A percentile compares a stretch with the other conserved stretches of the same genome.
These are phyloP conservation scores for Nitzschia inconspicua DNA, from an alignment of 108 stramenopile species.

Conservation along the genomic window DNA sequence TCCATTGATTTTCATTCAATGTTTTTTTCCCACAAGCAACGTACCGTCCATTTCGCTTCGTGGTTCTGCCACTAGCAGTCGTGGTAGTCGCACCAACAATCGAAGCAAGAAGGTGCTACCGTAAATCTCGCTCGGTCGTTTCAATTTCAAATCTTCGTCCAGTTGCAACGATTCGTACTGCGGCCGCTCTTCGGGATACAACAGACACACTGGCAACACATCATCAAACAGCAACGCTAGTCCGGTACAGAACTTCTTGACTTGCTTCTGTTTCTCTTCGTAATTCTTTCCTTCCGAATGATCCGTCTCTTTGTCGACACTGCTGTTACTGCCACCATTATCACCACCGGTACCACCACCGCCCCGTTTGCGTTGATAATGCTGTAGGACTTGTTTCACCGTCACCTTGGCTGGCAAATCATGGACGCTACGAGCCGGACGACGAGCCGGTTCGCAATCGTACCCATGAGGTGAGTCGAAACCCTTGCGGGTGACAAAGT, in stretches of 20 bases:
- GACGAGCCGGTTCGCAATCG: slow-evolving; percentile 4
- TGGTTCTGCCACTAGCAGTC: slow-evolving; percentile 24
- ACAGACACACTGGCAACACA: slow-evolving; percentile 54
- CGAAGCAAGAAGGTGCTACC: slow-evolving; percentile 71
- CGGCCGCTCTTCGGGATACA: slow-evolving; percentile 68
- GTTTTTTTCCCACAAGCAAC: too few relatives aligned
- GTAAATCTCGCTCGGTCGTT: slow-evolving; percentile 45
- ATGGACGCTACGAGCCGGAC: slow-evolving; percentile 42
- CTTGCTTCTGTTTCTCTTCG: slow-evolving; percentile 14
- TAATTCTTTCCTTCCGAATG: slow-evolving; percentile 11
- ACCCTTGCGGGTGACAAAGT: slow-evolving; percentile 51
- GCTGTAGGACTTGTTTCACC: slow-evolving; percentile 48
- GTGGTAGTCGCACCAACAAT: slow-evolving; percentile 54
- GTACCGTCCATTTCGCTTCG: slow-evolving; percentile 7
- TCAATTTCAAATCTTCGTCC: slow-evolving; percentile 2
- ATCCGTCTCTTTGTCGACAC: neutral
- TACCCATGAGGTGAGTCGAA: slow-evolving; percentile 17
- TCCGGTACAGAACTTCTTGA: slow-evolving; percentile 49
- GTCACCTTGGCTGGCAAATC: slow-evolving; percentile 55
- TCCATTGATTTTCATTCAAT: too few relatives aligned
- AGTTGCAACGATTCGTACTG: slow-evolving; percentile 46
- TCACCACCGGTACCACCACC: too few relatives aligned
- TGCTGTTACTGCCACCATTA: slow-evolving; percentile 1
- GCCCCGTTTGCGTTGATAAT: slow-evolving; percentile 41
- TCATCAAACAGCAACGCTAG: slow-evolving; percentile 57